Conservation (phyloP, 176 grass and related monocot species). For the Avena sativa region DNA sequence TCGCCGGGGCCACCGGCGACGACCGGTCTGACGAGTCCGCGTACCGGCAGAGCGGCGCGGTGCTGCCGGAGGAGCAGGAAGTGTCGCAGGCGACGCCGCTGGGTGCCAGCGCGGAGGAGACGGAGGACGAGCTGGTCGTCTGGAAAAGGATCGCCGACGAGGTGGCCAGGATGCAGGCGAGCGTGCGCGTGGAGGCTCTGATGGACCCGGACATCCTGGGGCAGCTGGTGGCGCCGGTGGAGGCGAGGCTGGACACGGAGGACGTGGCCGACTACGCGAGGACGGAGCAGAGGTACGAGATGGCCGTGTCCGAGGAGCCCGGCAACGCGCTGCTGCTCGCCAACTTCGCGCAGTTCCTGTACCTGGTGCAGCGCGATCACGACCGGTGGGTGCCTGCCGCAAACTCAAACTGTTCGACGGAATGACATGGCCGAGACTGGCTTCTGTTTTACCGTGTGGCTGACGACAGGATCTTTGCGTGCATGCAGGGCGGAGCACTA, state of each 20-base stretch:
- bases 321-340: slow-evolving; percentile 72
- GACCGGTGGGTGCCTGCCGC: slow-evolving; percentile 58
- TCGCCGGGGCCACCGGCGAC: slow-evolving; percentile 76
- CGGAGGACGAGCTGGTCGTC: slow-evolving; percentile 55
- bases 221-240: slow-evolving; percentile 73
- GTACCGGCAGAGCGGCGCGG: slow-evolving; percentile 33
- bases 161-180: slow-evolving; percentile 64
- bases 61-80: slow-evolving; percentile 47
- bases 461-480: background rate
- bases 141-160: slow-evolving; percentile 75
- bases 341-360: slow-evolving; percentile 92
- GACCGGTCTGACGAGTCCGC: slow-evolving; percentile 57
- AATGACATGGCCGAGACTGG: background rate
- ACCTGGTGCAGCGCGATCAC: slow-evolving; percentile 72
- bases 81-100: slow-evolving; percentile 25
- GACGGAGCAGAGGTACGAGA: slow-evolving; percentile 68
- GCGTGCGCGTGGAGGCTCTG: slow-evolving; percentile 49
- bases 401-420: slow-evolving; percentile 20
- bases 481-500: slow-evolving; percentile 77
- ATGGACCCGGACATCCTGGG: slow-evolving; percentile 65
- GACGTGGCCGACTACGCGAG: slow-evolving; percentile 43
- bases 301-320: slow-evolving; percentile 66
- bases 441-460: background rate
- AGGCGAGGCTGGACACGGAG: slow-evolving; percentile 49
- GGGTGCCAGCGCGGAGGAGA: slow-evolving; percentile 28